Base-by-base conservation (phyloP, 2,329 filamentous ascomycete genomes). In the Calonectria fujianensis region DNA sequence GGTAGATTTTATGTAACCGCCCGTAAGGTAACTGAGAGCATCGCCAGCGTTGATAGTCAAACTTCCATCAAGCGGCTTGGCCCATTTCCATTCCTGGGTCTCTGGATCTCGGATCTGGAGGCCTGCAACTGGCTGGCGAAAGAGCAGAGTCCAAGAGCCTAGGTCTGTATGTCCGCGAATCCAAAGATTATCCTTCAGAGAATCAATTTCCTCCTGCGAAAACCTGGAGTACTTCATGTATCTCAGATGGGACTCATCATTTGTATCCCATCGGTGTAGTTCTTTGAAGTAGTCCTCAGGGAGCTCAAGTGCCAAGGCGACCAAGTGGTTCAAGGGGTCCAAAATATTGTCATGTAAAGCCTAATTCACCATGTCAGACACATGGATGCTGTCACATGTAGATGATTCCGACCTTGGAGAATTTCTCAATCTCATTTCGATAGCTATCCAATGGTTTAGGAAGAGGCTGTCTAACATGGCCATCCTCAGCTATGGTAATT, bases 221-320 rank as follows among this genome's bases (percentile, higher is more conserved):
- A 90, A 88, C 0, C 87, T 86, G 11, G 86, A 85, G 74, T 92
- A 92, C 65, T 89, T 86, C 90, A 93, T 93, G 81, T 92, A 93
- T 3, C 92, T 87, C 24, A 93, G 85, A 72, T 93, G 91, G 29
- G 91, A 90, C 74, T 93, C 91, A n/a, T 89, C 88, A 31, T 89
- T 86, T n/a, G 88, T 85, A 2, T 91, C 87, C 81, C 92, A 93
- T 18, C 85, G 85, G 80, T 93, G 92, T 9, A 83, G 18, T 0
- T 76, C 90, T 84, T 24, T 87, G 85, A 75, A 90, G 86, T 41
- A 93, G 85, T 93, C 91, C 37, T 91, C 88, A 0, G 90, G 90
- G 0, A 94, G 85, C 77, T 93, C 87, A 0, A 93, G 86, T 0
- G 93, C 85, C 45, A 92, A 87, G 4, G 92, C 91, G 68, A 93